phyloP scores from a whole-genome alignment of 768 basidiomycete genomes.

The Paxillus ammoniavirescens region DNA sequence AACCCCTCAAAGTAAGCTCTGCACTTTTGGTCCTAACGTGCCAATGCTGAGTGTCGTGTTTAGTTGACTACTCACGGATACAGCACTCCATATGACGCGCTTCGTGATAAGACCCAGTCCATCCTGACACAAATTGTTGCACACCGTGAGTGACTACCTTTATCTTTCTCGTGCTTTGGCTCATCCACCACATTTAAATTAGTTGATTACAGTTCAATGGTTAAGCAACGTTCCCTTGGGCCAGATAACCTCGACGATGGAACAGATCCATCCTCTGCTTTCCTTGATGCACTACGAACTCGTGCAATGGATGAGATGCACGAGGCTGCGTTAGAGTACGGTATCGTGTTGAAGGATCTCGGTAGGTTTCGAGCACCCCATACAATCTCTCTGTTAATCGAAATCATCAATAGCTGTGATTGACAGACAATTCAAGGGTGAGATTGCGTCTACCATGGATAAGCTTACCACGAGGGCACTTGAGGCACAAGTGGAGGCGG shows the following conservation, averaged over 20 bases:
- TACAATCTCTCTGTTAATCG: slow-evolving; percentile 2
- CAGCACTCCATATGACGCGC: slow-evolving; percentile 76
- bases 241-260: slow-evolving; percentile 74
- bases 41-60: slow-evolving; percentile 38
- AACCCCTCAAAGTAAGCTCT: slow-evolving; percentile 44
- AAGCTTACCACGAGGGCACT: slow-evolving; percentile 80
- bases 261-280: slow-evolving; percentile 67
- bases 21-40: slow-evolving; percentile 19
- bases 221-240: slow-evolving; percentile 78
- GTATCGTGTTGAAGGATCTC: slow-evolving; percentile 79
- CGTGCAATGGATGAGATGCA: slow-evolving; percentile 88
- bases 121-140: slow-evolving; percentile 86
- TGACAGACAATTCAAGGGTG: slow-evolving; percentile 86
- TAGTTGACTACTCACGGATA: slow-evolving; percentile 83
- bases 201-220: slow-evolving; percentile 61
- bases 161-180: neutral
- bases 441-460: slow-evolving; percentile 83
- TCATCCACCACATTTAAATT: slow-evolving; percentile 6
- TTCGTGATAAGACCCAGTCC: slow-evolving; percentile 80
- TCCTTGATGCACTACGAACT: slow-evolving; percentile 77
- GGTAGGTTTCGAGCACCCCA: slow-evolving; percentile 37
- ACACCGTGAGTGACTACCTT: slow-evolving; percentile 49
- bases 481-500: slow-evolving; percentile 86
- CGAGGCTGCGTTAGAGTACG: slow-evolving; percentile 77
- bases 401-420: slow-evolving; percentile 61